A percentile compares a stretch with the other conserved stretches of the same genome.
These are phyloP conservation scores for Clitoria ternatea DNA, from an alignment of 306 rosid genomes.

Conservation along the genomic window DNA sequence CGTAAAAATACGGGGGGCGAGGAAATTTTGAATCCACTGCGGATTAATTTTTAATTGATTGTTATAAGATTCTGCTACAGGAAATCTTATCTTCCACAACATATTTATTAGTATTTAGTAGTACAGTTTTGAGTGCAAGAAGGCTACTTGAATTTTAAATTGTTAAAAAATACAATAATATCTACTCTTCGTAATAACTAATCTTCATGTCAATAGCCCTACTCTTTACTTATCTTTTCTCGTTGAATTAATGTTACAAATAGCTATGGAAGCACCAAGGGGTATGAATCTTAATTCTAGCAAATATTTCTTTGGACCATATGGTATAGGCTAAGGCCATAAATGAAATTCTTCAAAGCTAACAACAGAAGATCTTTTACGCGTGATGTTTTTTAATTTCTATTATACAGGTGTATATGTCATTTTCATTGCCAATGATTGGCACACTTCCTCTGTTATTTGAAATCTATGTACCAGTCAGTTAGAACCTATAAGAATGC, in stretches of 20 bases:
- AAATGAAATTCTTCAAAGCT: too few relatives aligned
- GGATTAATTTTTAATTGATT: too few relatives aligned
- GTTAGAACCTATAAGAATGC: too few relatives aligned
- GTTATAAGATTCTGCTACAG: not conserved
- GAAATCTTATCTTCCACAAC: not conserved
- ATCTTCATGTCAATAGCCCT: not conserved
- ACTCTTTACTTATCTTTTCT: constrained; percentile 1
- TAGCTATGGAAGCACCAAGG: constrained; percentile 70
- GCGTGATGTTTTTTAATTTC: not conserved
- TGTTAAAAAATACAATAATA: too few relatives aligned
- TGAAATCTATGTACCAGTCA: too few relatives aligned
- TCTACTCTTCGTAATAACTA: too few relatives aligned
- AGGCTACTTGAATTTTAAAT: not conserved
- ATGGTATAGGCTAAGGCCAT: too few relatives aligned
- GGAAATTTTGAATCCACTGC: too few relatives aligned
- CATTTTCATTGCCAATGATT: constrained; percentile 63
- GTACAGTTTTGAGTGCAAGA: not conserved
- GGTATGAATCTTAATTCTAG: constrained; percentile 48
- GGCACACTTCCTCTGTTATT: constrained; percentile 78
- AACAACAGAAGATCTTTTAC: not conserved
- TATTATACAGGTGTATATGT: constrained; percentile 55
- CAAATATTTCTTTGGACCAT: constrained; percentile 58
- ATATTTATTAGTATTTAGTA: not conserved
- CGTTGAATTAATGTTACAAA: constrained; percentile 39
- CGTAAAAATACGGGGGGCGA: too few relatives aligned